Conservation (phyloP, 2,329 filamentous ascomycete species). For the Colletotrichum scovillei region DNA sequence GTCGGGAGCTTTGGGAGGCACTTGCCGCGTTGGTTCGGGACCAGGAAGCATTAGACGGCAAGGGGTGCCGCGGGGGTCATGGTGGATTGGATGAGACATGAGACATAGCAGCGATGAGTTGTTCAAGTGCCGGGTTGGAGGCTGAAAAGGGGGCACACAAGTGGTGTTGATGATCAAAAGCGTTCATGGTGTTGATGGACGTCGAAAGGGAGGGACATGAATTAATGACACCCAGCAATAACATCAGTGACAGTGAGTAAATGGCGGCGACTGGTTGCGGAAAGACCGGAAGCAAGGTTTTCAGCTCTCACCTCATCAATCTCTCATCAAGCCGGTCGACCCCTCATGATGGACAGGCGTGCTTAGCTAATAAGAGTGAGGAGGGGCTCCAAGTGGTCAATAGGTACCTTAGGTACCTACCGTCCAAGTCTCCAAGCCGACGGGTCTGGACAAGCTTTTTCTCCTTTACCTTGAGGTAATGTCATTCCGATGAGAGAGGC, state of each 20-base stretch:
- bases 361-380: background rate
- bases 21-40: background rate
- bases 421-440: background rate
- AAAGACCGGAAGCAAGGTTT: constrained; percentile 22
- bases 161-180: background rate
- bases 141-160: background rate
- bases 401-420: background rate
- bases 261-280: background rate
- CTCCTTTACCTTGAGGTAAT: background rate
- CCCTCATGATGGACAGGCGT: background rate
- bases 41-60: constrained; percentile 11
- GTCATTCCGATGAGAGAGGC: background rate
- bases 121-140: background rate
- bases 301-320: background rate
- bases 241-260: no score
- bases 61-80: constrained; percentile 2
- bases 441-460: background rate
- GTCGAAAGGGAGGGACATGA: background rate
- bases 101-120: background rate
- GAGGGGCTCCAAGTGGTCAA: background rate
- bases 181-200: background rate
- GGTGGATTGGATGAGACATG: constrained; percentile 17
- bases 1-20: background rate
- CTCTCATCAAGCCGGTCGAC: background rate
- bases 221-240: background rate